Evolutionary conservation across 805 yeast genomes (phyloP).

Genomic region (Yamadazyma kitorensis): DNA sequence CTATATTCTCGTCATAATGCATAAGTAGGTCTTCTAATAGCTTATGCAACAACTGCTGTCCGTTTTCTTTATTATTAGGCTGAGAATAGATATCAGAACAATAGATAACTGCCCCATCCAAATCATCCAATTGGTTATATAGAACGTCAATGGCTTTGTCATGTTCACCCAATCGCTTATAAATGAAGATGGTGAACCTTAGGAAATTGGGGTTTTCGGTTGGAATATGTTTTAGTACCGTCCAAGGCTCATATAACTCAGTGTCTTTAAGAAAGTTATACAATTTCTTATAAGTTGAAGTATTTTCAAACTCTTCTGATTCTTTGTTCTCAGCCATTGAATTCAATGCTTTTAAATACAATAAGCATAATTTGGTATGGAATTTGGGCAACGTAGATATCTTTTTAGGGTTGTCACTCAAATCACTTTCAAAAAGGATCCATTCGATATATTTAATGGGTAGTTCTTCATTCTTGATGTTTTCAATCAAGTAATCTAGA

Average conservation of each 20-base stretch:
- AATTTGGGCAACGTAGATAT: constrained; percentile 21
- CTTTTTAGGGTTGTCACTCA: constrained; percentile 17
- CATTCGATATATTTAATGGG: constrained; percentile 46
- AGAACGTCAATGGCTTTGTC: constrained; percentile 60
- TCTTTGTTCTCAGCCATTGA: constrained; percentile 14
- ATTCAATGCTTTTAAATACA: constrained; percentile 24
- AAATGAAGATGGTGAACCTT: constrained; percentile 54
- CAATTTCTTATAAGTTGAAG: constrained; percentile 27
- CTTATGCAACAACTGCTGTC: constrained; percentile 46
- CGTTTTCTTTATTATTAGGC: constrained; percentile 33
- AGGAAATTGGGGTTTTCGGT: constrained; percentile 30
- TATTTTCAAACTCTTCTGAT: constrained; percentile 11
- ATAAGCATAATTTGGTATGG: constrained; percentile 32
- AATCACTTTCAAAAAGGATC: constrained; percentile 36
- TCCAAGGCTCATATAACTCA: constrained; percentile 35
- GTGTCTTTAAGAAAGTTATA: constrained; percentile 29
- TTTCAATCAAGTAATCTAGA: constrained; percentile 45
- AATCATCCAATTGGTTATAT: constrained; percentile 55
- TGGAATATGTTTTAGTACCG: constrained; percentile 31
- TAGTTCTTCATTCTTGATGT: constrained; percentile 17
- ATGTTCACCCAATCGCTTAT: constrained; percentile 59
- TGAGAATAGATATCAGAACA: constrained; percentile 46
- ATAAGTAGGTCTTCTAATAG: constrained; percentile 48
- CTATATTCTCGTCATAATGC: constrained; percentile 31
- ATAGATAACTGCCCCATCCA: constrained; percentile 56